These are phyloP conservation scores for Thermothielavioides terrestris DNA, from an alignment of 495 filamentous ascomycete species.

Conservation along the genomic window DNA sequence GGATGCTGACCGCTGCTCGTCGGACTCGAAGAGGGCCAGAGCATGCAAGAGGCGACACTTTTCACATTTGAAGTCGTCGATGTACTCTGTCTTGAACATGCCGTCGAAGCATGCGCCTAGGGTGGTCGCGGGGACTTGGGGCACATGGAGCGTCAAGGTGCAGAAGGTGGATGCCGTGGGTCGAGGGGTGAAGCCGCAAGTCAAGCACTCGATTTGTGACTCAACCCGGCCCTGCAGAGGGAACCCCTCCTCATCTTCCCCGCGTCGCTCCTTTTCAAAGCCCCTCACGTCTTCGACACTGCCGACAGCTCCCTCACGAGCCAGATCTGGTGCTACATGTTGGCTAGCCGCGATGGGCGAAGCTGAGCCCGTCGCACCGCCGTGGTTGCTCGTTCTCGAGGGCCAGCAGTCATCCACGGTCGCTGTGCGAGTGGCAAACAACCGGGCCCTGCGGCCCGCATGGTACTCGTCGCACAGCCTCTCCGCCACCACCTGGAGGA, in stretches of 20 bases:
- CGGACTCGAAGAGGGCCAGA: constrained; percentile 24
- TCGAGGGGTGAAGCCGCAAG: constrained; percentile 81
- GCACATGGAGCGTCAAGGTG: constrained; percentile 85
- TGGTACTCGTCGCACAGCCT: constrained; percentile 89
- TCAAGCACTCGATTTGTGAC: constrained; percentile 86
- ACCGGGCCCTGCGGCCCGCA: constrained; percentile 64
- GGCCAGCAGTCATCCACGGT: not conserved
- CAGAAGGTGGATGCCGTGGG: constrained; percentile 78
- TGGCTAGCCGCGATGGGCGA: not conserved
- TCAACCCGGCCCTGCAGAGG: constrained; percentile 80
- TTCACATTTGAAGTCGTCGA: constrained; percentile 95
- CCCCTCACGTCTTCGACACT: not conserved
- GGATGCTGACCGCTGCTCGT: constrained; percentile 32
- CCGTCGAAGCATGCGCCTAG: constrained; percentile 72
- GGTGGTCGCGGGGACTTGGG: constrained; percentile 50
- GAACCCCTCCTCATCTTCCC: constrained; percentile 58
- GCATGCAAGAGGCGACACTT: constrained; percentile 83
- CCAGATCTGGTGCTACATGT: not conserved
- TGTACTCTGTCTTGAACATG: constrained; percentile 87
- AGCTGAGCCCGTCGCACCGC: not conserved
- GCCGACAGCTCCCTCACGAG: not conserved
- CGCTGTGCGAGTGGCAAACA: constrained; percentile 27
- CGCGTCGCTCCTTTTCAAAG: constrained; percentile 40
- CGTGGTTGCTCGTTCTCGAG: not conserved
- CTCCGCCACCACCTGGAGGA: constrained; percentile 88